Evolutionary conservation across 352 stramenopile species (phyloP), one percentile per base, ranked within the genome.

Genomic region (Phytophthora fragariaefolia): DNA sequence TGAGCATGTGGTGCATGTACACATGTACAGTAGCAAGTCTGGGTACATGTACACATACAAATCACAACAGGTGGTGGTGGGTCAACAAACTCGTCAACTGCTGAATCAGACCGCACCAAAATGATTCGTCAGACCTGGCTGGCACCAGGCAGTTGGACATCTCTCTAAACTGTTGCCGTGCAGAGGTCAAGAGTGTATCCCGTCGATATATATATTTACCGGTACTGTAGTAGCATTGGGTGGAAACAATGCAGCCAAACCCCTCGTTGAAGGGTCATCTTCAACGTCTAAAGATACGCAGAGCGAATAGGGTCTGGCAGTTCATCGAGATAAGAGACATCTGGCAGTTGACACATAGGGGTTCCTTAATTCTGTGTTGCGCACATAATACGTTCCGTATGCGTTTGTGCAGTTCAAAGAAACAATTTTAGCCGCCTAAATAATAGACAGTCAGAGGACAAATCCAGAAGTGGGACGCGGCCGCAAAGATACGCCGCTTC

Each of bases 401-500:
- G 1, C n/a, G 18, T 47, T 47, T 47, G 8, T 8, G 4, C 40
- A 47, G 40, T 24, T 3, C 6, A 4, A 4, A 47, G 40, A 47
- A 47, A 47, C 6, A 47, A 9, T 24, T 24, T 26, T 47, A 8
- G 1, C 40, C 40, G 15, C 40, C 7, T 8, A 23, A 47, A 47
- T n/a, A 47, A 47, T 47, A 26, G 40, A 47, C 40, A 47, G 40
- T 24, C 40, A 18, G 40, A 24, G 38, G 40, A 47, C 28, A 34
- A 34, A 34, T 34, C 28, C 5, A 9, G 15, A 17, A 43, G 36
- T 43, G 34, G 34, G 13, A 20, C n/a, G n/a, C 40, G n/a, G 40
- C 40, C 13, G 40, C 24, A 47, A 47, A 47, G 40, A 47, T 47
- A 47, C 18, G 40, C 40, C 40, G 6, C 40, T 47, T 47, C 40